Evolutionary conservation across 2,329 filamentous ascomycete genomes (phyloP), one percentile per base, ranked within the genome.

Genomic region (Macroventuria anomochaeta): DNA sequence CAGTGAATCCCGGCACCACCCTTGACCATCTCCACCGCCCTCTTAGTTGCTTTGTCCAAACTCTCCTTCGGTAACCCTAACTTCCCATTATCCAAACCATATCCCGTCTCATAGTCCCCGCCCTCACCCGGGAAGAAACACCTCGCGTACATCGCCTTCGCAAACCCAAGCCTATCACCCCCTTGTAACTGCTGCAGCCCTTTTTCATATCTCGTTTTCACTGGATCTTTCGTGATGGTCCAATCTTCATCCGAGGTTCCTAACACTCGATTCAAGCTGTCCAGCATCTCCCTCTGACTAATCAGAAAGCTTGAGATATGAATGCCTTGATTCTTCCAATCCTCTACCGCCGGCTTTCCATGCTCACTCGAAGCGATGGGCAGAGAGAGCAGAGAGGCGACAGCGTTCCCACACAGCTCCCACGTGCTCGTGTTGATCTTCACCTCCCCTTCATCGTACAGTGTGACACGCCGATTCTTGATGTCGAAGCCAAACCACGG

Each of bases 261-360:
- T 0, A 83, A 82, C 3, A 86, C 85, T 0, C 82, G 80, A 62
- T 86, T 79, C 11, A 87, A 71, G n/a, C 80, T 81, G 32, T 82
- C 80, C 47, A 90, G 79, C 76, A 90, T 89, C 8, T 90, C 86
- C 10, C 79, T 78, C 69, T 90, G 88, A 6, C 57, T 73, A 3
- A 75, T 29, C 5, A 60, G 38, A 55, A 76, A 77, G 2, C 68
- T 72, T 0, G 64, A 61, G 1, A 76, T 48, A 43, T 72, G 72
- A 6, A 64, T 17, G 11, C 56, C 49, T 4, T 40, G 17, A 18
- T 53, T 41, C 25, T 48, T 48, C 38, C 54, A 63, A 3, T 59
- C 50, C 12, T 58, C 54, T 2, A 61, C 15, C 21, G 42, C 43
- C 5, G 18, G 23, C 15, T 20, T 12, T 0, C 33, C 47, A 23